A percentile compares a stretch with the other conserved stretches of the same genome.
These are phyloP conservation scores for Apiospora koreana DNA, from an alignment of 2,329 filamentous ascomycete species.

Conservation along the genomic window DNA sequence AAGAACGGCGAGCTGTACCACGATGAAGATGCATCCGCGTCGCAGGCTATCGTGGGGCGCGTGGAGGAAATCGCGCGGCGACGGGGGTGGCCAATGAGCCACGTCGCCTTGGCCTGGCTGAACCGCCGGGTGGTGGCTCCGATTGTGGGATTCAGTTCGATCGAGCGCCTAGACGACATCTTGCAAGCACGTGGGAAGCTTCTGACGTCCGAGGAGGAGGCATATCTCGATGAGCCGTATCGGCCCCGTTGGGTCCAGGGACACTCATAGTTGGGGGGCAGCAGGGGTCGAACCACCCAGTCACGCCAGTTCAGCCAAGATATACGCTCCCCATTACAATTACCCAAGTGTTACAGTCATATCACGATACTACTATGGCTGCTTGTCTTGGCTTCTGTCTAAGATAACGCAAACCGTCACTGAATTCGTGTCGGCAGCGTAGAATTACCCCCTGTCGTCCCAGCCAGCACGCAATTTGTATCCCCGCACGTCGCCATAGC, in stretches of 20 bases:
- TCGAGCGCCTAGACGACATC: neutral
- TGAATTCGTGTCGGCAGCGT: too few relatives aligned
- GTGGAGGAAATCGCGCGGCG: neutral
- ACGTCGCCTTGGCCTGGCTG: conserved; percentile 10
- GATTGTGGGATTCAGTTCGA: conserved; percentile 1
- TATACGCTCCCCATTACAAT: too few relatives aligned
- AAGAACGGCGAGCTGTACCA: neutral
- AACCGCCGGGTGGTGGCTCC: neutral
- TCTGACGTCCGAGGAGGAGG: conserved; percentile 3
- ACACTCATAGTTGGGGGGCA: neutral
- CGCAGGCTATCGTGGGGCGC: neutral
- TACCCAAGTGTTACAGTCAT: too few relatives aligned
- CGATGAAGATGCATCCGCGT: neutral
- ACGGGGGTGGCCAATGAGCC: neutral
- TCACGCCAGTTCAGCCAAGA: too few relatives aligned
- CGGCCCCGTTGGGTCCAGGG: neutral
- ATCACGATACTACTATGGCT: too few relatives aligned
- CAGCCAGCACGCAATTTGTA: neutral
- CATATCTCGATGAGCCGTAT: conserved; percentile 9
- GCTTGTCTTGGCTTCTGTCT: too few relatives aligned
- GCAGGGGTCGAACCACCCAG: too few relatives aligned
- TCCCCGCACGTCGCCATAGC: neutral
- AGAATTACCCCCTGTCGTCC: too few relatives aligned
- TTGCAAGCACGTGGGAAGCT: neutral
- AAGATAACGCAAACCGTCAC: too few relatives aligned